These are phyloP conservation scores for Lavandula angustifolia DNA, from an alignment of 257 asterid species.

Conservation along the genomic window DNA sequence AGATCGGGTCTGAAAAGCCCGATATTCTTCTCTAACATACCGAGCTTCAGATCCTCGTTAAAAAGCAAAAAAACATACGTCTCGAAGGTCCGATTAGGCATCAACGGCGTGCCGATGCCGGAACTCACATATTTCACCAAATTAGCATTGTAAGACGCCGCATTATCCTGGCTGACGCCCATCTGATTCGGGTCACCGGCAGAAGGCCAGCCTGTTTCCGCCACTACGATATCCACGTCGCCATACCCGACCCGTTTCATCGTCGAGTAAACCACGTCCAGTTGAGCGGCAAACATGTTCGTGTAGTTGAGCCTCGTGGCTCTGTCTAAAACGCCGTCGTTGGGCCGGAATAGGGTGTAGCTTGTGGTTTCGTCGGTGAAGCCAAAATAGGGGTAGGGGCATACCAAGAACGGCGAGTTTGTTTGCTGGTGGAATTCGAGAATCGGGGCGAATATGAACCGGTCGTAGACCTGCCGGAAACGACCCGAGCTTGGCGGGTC, in stretches of 20 bases:
- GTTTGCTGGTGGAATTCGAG: conserved; percentile 47
- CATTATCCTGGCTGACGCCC: conserved; percentile 39
- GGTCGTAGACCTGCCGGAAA: conserved; percentile 41
- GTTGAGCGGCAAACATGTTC: conserved; percentile 47
- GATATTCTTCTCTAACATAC: conserved; percentile 41
- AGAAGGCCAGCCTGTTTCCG: conserved; percentile 62
- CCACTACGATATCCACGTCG: conserved; percentile 54
- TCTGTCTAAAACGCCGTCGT: conserved; percentile 40
- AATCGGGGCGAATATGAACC: conserved; percentile 38
- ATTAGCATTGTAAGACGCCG: conserved; percentile 42
- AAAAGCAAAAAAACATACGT: conserved; percentile 45
- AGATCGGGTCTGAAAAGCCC: conserved; percentile 54
- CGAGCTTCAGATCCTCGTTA: conserved; percentile 48
- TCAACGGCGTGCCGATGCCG: conserved; percentile 52
- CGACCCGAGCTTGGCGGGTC: conserved; percentile 46
- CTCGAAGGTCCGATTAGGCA: conserved; percentile 50
- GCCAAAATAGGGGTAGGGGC: conserved; percentile 53
- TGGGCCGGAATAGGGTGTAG: conserved; percentile 47
- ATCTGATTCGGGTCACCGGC: conserved; percentile 44
- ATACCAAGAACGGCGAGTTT: conserved; percentile 48
- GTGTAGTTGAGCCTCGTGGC: conserved; percentile 41
- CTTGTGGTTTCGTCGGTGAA: conserved; percentile 21
- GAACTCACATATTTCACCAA: conserved; percentile 39
- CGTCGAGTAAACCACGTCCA: conserved; percentile 52
- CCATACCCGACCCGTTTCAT: conserved; percentile 52